phyloP scores from a whole-genome alignment of 2,329 filamentous ascomycete genomes.

The Coniochaeta pulveracea region DNA sequence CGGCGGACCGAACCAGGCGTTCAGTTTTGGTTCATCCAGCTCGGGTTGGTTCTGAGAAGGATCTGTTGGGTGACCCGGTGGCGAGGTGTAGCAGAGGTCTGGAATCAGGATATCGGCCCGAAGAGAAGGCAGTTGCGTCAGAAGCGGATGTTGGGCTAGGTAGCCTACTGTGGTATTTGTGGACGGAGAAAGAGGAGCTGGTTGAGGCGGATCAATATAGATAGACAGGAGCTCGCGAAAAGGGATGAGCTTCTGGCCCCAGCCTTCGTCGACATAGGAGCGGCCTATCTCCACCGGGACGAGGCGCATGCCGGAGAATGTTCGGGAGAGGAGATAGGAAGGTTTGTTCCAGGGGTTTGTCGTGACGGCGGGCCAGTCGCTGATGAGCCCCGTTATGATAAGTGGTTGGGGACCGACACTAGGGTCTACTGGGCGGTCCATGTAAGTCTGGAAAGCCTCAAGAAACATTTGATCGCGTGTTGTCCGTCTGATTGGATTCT shows the following conservation, averaged over 20 bases:
- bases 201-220: conserved; percentile 37
- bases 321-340: conserved; percentile 61
- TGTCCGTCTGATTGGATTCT: conserved; percentile 26
- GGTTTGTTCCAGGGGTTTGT: conserved; percentile 60
- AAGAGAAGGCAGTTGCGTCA: conserved; percentile 69
- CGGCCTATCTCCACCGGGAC: conserved; percentile 80
- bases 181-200: background rate
- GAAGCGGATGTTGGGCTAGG: conserved; percentile 83
- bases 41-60: conserved; percentile 23
- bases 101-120: conserved; percentile 67
- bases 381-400: conserved; percentile 54
- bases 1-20: conserved; percentile 86
- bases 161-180: conserved; percentile 46
- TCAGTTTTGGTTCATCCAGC: conserved; percentile 55
- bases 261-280: conserved; percentile 76
- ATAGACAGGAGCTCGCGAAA: conserved; percentile 59
- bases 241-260: conserved; percentile 71
- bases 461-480: conserved; percentile 35
- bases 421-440: conserved; percentile 29
- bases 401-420: conserved; percentile 43
- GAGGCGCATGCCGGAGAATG: conserved; percentile 64
- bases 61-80: conserved; percentile 41
- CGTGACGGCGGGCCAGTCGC: conserved; percentile 67
- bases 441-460: conserved; percentile 48
- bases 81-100: conserved; percentile 70